These are phyloP conservation scores for Kondoa malvinella DNA, from an alignment of 768 basidiomycete species.

Conservation along the genomic window DNA sequence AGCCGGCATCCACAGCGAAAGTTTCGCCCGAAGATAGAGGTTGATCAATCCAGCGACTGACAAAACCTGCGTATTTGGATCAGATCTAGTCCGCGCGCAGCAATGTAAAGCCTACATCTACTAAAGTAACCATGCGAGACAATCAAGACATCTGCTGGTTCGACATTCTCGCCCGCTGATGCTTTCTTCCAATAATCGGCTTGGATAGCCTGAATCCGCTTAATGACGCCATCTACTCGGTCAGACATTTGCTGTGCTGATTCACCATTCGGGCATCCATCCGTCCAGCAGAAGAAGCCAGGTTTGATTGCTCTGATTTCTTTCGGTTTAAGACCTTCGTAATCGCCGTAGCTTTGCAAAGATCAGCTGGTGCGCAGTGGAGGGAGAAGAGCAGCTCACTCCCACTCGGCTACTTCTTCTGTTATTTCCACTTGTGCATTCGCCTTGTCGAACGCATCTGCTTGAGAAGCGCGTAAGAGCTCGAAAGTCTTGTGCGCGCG, in stretches of 20 bases:
- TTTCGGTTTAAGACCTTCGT: not conserved
- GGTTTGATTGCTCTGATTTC: not conserved
- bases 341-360: not conserved
- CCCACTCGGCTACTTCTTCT: not conserved
- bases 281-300: not conserved
- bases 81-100: not conserved
- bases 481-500: not conserved
- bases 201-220: not conserved
- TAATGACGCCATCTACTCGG: not conserved
- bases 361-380: not conserved
- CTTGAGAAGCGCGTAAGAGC: not conserved
- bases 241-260: not conserved
- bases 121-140: not conserved
- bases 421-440: not conserved
- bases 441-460: not conserved
- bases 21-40: not conserved
- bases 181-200: not conserved
- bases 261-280: not conserved
- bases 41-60: not conserved
- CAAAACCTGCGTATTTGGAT: not conserved
- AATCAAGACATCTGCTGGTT: not conserved
- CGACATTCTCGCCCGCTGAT: not conserved
- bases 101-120: not conserved
- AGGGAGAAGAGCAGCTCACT: not conserved
- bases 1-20: not conserved